Evolutionary conservation across 768 basidiomycete genomes (phyloP).

Genomic region (Boletus tomentosulus): DNA sequence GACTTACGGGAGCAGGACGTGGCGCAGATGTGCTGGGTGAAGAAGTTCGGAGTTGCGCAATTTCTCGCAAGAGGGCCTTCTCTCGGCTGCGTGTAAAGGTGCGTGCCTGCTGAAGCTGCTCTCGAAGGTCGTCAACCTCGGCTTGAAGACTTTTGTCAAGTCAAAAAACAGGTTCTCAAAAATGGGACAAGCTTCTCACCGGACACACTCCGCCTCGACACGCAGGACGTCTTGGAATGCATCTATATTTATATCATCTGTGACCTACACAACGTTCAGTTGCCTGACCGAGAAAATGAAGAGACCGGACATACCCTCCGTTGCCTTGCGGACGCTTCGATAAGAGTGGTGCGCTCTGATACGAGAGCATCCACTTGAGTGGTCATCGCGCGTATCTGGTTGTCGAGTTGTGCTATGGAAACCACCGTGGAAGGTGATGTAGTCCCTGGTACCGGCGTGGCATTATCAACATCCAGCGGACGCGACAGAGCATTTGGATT

Average conservation of each 20-base stretch:
- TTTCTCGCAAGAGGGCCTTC: conserved; percentile 31
- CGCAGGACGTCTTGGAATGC: conserved; percentile 23
- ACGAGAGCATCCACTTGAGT: conserved; percentile 35
- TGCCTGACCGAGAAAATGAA: background rate
- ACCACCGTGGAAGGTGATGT: conserved; percentile 7
- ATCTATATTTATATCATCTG: conserved; percentile 13
- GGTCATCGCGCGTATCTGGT: conserved; percentile 34
- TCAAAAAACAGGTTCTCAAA: background rate
- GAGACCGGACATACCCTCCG: conserved; percentile 18
- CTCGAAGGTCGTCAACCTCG: conserved; percentile 25
- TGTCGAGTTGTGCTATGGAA: conserved; percentile 32
- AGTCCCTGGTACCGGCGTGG: background rate
- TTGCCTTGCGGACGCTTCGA: conserved; percentile 19
- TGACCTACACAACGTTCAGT: conserved; percentile 5
- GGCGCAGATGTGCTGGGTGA: conserved; percentile 1
- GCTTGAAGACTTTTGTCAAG: conserved; percentile 28
- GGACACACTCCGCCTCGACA: conserved; percentile 35
- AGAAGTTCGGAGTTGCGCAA: conserved; percentile 15
- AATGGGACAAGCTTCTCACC: conserved; percentile 20
- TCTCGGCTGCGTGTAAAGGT: conserved; percentile 29
- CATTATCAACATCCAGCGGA: background rate
- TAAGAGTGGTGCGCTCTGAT: conserved; percentile 33
- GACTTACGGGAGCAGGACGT: conserved; percentile 4
- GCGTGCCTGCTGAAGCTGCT: conserved; percentile 27
- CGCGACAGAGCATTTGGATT: conserved; percentile 14